These are phyloP conservation scores for Carex littledalei DNA, from an alignment of 176 grass and related monocot genomes.

Conservation along the genomic window DNA sequence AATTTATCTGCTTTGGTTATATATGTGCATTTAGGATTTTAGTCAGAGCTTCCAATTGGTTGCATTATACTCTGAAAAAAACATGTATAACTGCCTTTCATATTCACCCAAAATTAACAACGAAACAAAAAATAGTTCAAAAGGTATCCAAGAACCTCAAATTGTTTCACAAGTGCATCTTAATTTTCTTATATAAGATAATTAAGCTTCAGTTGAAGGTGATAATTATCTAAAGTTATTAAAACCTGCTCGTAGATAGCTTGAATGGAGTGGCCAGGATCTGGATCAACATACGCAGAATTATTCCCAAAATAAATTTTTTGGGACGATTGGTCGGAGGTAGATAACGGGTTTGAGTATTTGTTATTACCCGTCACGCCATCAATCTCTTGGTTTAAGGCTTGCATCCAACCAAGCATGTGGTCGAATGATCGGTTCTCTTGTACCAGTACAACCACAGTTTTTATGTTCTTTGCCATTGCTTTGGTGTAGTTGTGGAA, in stretches of 20 bases:
- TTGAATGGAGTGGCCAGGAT: conserved; percentile 82
- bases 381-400: conserved; percentile 51
- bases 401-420: conserved; percentile 84
- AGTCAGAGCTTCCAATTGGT: background rate
- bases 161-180: background rate
- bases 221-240: background rate
- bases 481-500: background rate
- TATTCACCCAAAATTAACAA: background rate
- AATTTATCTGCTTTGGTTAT: background rate
- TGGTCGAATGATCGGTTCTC: conserved; percentile 93
- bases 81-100: background rate
- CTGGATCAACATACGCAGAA: conserved; percentile 74
- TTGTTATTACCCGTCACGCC: conserved; percentile 32
- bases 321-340: conserved; percentile 26
- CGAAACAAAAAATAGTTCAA: too few species aligned
- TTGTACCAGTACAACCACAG: conserved; percentile 66
- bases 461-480: conserved; percentile 58
- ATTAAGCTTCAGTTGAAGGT: background rate
- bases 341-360: conserved; percentile 48
- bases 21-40: background rate
- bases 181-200: background rate
- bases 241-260: conserved; percentile 82
- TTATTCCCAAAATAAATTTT: conserved; percentile 34
- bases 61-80: too few species aligned
- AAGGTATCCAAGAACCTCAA: background rate